Evolutionary conservation across 352 stramenopile species (phyloP).

Genomic region (Globisporangium cystogenes): DNA sequence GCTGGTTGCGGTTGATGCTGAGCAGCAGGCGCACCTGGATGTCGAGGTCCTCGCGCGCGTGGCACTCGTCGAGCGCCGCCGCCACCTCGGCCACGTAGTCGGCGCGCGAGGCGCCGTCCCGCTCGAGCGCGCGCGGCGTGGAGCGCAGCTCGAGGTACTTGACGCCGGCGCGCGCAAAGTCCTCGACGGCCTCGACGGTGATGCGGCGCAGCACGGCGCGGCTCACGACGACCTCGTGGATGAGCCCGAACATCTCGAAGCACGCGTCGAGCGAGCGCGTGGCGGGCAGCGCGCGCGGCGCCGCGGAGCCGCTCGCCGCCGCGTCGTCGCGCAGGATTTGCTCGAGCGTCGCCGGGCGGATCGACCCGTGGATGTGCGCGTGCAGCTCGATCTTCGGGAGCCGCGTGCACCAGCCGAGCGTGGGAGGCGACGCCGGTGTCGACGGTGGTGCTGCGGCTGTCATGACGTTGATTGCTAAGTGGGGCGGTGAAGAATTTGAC

Average conservation of each 20-base stretch:
- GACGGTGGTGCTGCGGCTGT: background rate
- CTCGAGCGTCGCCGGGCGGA: conserved; percentile 59
- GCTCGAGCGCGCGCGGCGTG: conserved; percentile 58
- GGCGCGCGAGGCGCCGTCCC: conserved; percentile 39
- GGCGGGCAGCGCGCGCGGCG: conserved; percentile 28
- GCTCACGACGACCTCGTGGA: conserved; percentile 79
- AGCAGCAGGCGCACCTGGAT: conserved; percentile 75
- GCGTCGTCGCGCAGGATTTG: conserved; percentile 58
- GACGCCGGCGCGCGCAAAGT: conserved; percentile 78
- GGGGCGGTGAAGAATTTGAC: too few species aligned
- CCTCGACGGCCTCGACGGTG: conserved; percentile 73
- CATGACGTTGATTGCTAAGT: too few species aligned
- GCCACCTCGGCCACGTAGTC: conserved; percentile 78
- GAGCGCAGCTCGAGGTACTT: conserved; percentile 84
- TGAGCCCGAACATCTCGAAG: conserved; percentile 86
- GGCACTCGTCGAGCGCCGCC: conserved; percentile 55
- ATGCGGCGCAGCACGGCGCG: conserved; percentile 54
- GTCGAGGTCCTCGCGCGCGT: conserved; percentile 43
- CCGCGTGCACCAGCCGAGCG: conserved; percentile 41
- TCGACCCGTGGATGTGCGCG: conserved; percentile 84
- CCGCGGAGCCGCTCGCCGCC: conserved; percentile 8
- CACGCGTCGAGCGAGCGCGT: conserved; percentile 73
- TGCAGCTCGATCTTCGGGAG: conserved; percentile 86
- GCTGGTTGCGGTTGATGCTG: conserved; percentile 78
- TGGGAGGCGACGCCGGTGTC: background rate